phyloP scores from a whole-genome alignment of 2,329 filamentous ascomycete species.

The Penicillium carneum region DNA sequence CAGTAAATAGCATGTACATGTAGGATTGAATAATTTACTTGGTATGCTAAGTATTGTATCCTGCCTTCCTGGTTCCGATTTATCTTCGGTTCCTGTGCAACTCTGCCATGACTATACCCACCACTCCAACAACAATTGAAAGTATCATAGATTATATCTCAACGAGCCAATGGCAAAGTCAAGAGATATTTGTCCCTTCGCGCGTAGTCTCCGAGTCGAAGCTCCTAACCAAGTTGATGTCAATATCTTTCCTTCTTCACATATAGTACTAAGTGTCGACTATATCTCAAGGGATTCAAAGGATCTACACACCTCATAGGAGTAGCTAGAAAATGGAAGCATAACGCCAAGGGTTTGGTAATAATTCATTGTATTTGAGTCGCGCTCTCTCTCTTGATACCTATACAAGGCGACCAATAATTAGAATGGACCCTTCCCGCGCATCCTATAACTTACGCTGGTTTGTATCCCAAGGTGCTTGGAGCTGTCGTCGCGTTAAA shows the following conservation, averaged over 20 bases:
- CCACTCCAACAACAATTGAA: neutral
- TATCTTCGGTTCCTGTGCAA: too few relatives aligned
- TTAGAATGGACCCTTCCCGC: neutral
- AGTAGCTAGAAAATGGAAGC: neutral
- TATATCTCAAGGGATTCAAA: neutral
- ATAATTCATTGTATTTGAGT: too few relatives aligned
- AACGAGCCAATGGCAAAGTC: neutral
- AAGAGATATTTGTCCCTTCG: neutral
- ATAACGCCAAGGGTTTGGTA: neutral
- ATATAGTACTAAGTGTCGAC: neutral
- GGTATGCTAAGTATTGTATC: rapidly evolving
- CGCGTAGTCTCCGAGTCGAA: neutral
- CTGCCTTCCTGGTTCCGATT: too few relatives aligned
- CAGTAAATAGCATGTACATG: neutral
- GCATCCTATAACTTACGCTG: neutral
- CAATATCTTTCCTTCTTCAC: neutral
- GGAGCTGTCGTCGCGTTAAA: neutral
- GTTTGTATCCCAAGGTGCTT: neutral
- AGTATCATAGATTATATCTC: too few relatives aligned
- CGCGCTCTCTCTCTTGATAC: neutral
- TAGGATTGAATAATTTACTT: too few relatives aligned
- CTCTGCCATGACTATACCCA: neutral
- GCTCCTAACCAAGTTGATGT: neutral
- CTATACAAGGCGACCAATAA: neutral
- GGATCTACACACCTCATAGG: neutral